phyloP scores from a whole-genome alignment of 352 stramenopile species.

The Pythium grandisporangium region DNA sequence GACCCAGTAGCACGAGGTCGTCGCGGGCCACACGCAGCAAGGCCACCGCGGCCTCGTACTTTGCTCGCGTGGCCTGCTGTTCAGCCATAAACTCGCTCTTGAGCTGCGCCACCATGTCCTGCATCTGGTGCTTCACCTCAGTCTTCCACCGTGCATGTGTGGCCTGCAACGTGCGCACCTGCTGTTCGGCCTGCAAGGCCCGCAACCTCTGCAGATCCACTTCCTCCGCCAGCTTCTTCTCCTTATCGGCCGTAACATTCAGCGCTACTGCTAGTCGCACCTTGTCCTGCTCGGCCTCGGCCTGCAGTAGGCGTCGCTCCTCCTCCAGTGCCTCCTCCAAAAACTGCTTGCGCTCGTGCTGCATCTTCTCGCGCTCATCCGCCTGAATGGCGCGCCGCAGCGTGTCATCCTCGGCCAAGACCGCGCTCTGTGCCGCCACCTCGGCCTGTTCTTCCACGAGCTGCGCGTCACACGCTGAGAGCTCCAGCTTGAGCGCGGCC shows the following conservation, averaged over 20 bases:
- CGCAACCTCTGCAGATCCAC: slow-evolving; percentile 46
- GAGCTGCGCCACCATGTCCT: slow-evolving; percentile 33
- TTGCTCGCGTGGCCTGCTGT: slow-evolving; percentile 33
- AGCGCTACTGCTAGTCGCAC: slow-evolving; percentile 31
- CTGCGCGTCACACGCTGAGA: slow-evolving; percentile 48
- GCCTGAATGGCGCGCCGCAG: slow-evolving; percentile 67
- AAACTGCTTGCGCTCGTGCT: slow-evolving; percentile 52
- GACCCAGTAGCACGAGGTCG: slow-evolving; percentile 46
- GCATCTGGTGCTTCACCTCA: slow-evolving; percentile 31
- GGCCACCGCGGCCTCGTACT: slow-evolving; percentile 32
- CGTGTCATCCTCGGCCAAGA: slow-evolving; percentile 76
- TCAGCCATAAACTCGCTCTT: slow-evolving; percentile 43
- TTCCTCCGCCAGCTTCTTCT: slow-evolving; percentile 71
- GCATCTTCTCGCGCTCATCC: slow-evolving; percentile 78
- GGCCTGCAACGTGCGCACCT: slow-evolving; percentile 43
- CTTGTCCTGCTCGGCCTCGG: slow-evolving; percentile 51
- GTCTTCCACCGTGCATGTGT: slow-evolving; percentile 47
- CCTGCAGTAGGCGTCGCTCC: slow-evolving; percentile 45
- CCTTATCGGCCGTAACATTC: slow-evolving; percentile 51
- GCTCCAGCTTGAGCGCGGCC: slow-evolving; percentile 40
- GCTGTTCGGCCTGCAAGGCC: slow-evolving; percentile 42
- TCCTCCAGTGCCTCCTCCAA: slow-evolving; percentile 54
- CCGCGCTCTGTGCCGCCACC: slow-evolving; percentile 51
- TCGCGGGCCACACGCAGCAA: slow-evolving; percentile 49
- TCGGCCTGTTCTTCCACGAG: slow-evolving; percentile 71